Conservation (phyloP, 2,329 filamentous ascomycete genomes). For the Magnaporthiopsis poae region DNA sequence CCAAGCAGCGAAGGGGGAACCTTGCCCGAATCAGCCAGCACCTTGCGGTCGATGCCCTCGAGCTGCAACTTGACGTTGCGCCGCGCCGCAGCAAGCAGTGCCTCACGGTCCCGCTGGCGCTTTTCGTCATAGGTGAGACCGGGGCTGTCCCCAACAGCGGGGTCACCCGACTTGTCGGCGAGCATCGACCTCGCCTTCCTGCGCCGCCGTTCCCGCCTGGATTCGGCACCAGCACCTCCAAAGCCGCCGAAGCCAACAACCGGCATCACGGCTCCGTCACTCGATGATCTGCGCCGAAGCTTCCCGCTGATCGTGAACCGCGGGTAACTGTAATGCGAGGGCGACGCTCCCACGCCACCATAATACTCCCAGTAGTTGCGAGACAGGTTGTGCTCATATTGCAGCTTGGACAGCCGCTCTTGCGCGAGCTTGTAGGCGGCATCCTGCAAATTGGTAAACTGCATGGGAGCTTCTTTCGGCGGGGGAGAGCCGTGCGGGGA, state of each 20-base stretch:
- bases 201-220: slow-evolving; percentile 6
- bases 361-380: slow-evolving; percentile 65
- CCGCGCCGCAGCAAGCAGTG: slow-evolving; percentile 67
- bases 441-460: slow-evolving; percentile 64
- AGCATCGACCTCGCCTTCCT: slow-evolving; percentile 4
- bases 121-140: slow-evolving; percentile 45
- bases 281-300: slow-evolving; percentile 54
- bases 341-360: slow-evolving; percentile 35
- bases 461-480: slow-evolving; percentile 14
- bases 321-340: slow-evolving; percentile 24
- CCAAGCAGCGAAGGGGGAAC: slow-evolving; percentile 57
- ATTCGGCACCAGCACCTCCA: neutral
- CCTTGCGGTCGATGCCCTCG: slow-evolving; percentile 70
- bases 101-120: slow-evolving; percentile 62
- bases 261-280: slow-evolving; percentile 44
- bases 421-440: slow-evolving; percentile 78
- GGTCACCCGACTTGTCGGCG: slow-evolving; percentile 5
- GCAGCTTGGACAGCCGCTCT: slow-evolving; percentile 70
- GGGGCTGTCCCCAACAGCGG: slow-evolving; percentile 41
- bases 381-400: slow-evolving; percentile 56
- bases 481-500: slow-evolving; percentile 22
- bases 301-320: slow-evolving; percentile 45
- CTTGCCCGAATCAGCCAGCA: slow-evolving; percentile 67
- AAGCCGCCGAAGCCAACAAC: neutral
- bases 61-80: slow-evolving; percentile 75